Evolutionary conservation across 768 basidiomycete genomes (phyloP).

Genomic region (Mycena filopes): DNA sequence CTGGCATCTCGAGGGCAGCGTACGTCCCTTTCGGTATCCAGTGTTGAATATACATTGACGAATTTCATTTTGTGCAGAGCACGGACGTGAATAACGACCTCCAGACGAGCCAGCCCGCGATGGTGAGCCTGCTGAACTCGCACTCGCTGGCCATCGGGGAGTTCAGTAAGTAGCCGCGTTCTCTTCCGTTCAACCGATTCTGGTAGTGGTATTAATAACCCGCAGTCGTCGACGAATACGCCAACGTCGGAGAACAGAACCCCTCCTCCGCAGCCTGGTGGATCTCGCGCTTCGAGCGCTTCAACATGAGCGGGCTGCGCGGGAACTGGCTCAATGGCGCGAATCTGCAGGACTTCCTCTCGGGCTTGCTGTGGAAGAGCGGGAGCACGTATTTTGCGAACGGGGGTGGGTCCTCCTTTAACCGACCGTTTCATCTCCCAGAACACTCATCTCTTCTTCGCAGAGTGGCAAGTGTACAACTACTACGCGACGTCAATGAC

Average conservation of each 20-base stretch:
- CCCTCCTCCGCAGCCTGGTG: conserved; percentile 36
- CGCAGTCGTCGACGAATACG: conserved; percentile 37
- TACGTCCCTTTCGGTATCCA: conserved; percentile 3
- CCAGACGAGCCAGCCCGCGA: conserved; percentile 32
- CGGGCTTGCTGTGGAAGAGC: conserved; percentile 34
- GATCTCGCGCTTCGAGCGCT: conserved; percentile 37
- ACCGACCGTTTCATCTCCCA: not conserved
- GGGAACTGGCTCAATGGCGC: conserved; percentile 36
- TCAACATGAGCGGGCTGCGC: conserved; percentile 34
- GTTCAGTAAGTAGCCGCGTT: conserved; percentile 28
- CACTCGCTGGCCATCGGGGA: conserved; percentile 24
- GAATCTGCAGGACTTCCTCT: conserved; percentile 33
- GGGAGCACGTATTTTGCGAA: conserved; percentile 36
- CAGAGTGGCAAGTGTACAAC: conserved; percentile 37
- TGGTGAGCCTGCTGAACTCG: conserved; percentile 33
- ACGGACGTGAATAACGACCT: conserved; percentile 34
- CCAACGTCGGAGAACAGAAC: conserved; percentile 30
- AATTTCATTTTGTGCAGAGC: conserved; percentile 16
- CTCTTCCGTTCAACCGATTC: too few relatives aligned
- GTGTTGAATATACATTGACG: not conserved
- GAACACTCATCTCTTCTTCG: too few relatives aligned
- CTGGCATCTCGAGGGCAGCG: conserved; percentile 36
- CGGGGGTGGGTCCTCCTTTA: conserved; percentile 22
- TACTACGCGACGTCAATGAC: conserved; percentile 38
- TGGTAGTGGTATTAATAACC: not conserved